phyloP scores from a whole-genome alignment of 306 rosid species.

The Cercis canadensis region DNA sequence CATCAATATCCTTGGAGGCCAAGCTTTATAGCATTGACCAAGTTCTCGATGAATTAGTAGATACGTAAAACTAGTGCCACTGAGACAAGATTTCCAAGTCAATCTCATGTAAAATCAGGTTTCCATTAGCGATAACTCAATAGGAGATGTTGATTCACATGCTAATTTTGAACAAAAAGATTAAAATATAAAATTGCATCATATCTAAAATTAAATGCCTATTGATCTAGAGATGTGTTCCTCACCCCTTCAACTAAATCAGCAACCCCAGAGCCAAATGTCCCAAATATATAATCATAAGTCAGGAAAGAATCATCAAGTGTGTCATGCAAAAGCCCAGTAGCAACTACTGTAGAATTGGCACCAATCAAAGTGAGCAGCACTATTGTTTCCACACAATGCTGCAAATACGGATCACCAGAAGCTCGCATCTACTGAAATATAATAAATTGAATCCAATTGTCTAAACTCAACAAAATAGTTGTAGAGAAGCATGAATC shows the following conservation, averaged over 20 bases:
- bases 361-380: constrained; percentile 90
- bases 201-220: not conserved
- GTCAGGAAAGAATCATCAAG: constrained; percentile 84
- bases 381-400: constrained; percentile 94
- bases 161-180: constrained; percentile 28
- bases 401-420: constrained; percentile 94
- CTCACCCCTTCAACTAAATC: constrained; percentile 95
- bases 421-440: constrained; percentile 89
- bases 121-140: not conserved
- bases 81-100: constrained; percentile 19
- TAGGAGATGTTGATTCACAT: not conserved
- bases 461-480: too few relatives aligned
- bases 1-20: constrained; percentile 2
- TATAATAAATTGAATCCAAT: too few relatives aligned
- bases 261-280: constrained; percentile 82
- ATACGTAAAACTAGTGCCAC: not conserved
- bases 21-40: not conserved
- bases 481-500: too few relatives aligned
- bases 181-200: constrained; percentile 9
- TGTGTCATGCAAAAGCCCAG: constrained; percentile 96
- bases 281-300: constrained; percentile 67
- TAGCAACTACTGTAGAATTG: constrained; percentile 89
- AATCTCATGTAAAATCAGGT: not conserved
- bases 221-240: constrained; percentile 25
- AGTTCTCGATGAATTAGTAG: not conserved